A percentile compares a stretch with the other conserved stretches of the same genome.
Conservation (phyloP, 2,329 filamentous ascomycete genomes). For the Exophiala viscosa region DNA sequence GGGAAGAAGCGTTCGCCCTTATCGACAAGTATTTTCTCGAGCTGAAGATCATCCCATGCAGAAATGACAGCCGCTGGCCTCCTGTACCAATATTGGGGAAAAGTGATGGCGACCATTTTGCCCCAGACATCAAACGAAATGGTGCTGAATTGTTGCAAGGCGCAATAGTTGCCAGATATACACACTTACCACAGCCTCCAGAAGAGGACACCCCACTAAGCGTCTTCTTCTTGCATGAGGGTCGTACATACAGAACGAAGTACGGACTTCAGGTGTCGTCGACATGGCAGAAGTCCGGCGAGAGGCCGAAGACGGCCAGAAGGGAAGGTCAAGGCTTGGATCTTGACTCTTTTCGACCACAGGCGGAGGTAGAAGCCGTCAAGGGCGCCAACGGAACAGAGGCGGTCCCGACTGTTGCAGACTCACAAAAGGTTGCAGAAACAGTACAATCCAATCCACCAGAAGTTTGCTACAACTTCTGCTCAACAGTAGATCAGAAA, state of each 20-base stretch:
- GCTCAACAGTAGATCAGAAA: constrained; percentile 2
- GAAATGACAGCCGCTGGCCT: constrained; percentile 21
- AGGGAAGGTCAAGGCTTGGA: constrained; percentile 8
- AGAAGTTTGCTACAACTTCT: constrained; percentile 17
- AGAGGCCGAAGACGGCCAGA: not conserved
- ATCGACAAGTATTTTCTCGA: constrained; percentile 29
- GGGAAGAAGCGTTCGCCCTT: constrained; percentile 12
- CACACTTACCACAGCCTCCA: constrained; percentile 23
- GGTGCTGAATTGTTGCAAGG: constrained; percentile 24
- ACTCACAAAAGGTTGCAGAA: not conserved
- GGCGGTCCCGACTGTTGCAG: not conserved
- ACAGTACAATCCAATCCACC: constrained; percentile 1
- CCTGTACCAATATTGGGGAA: constrained; percentile 27
- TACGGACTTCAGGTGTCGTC: constrained; percentile 27
- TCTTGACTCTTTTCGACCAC: constrained; percentile 10
- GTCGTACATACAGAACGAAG: constrained; percentile 26
- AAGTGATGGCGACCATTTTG: constrained; percentile 25
- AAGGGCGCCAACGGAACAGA: not conserved
- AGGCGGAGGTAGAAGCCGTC: not conserved
- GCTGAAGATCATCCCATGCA: constrained; percentile 27
- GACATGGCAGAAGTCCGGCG: constrained; percentile 16
- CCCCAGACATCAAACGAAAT: constrained; percentile 15
- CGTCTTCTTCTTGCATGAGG: constrained; percentile 25
- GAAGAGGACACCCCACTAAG: constrained; percentile 23
- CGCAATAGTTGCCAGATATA: constrained; percentile 25